phyloP scores from a whole-genome alignment of 2,329 filamentous ascomycete genomes.

The Monosporascus sp. region DNA sequence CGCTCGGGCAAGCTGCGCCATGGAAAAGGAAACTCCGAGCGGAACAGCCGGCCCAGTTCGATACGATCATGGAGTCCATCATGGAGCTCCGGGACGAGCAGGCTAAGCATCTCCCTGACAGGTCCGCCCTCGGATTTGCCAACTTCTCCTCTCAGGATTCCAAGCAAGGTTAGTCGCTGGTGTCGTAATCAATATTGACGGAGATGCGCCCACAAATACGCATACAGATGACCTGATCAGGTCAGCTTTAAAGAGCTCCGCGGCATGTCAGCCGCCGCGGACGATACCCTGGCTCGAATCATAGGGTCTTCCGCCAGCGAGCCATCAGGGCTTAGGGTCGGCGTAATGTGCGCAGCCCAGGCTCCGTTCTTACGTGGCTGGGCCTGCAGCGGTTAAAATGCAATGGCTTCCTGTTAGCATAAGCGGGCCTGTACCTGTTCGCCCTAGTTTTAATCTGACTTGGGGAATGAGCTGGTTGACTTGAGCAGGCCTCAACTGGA shows the following conservation, averaged over 20 bases:
- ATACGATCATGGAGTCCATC: conserved; percentile 45
- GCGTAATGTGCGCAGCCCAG: conserved; percentile 48
- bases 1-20: conserved; percentile 47
- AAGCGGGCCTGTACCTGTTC: conserved; percentile 10
- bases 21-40: conserved; percentile 20
- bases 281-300: conserved; percentile 16
- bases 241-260: conserved; percentile 26
- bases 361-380: conserved; percentile 57
- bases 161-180: conserved; percentile 1
- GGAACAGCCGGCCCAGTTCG: conserved; percentile 27
- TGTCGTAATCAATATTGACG: neutral
- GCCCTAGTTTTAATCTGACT: neutral
- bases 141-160: conserved; percentile 10
- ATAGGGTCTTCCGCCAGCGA: neutral
- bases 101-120: conserved; percentile 30
- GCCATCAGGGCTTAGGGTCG: conserved; percentile 30
- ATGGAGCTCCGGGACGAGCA: conserved; percentile 45
- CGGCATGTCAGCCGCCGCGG: conserved; percentile 29
- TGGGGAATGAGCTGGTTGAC: conserved; percentile 1
- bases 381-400: conserved; percentile 51
- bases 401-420: conserved; percentile 53
- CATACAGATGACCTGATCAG: conserved; percentile 5
- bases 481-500: conserved; percentile 39
- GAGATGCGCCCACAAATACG: neutral
- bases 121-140: conserved; percentile 47